Conservation (phyloP, 441 rosid species). For the Jatropha multifida region DNA sequence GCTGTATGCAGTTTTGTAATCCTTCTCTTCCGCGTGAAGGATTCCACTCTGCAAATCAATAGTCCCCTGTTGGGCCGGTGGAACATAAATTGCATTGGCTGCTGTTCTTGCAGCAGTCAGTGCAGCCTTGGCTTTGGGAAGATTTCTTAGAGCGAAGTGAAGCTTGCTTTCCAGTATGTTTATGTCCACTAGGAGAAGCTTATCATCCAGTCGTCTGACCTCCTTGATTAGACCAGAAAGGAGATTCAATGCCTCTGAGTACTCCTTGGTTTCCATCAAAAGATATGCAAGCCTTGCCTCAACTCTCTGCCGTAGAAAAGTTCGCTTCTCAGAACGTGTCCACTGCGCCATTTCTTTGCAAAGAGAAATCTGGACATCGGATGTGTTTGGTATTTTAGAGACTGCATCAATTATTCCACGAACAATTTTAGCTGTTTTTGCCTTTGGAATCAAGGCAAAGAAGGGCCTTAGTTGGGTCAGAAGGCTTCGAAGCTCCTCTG, state of each 20-base stretch:
- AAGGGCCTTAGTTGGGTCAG: constrained; percentile 77
- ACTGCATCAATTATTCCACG: constrained; percentile 81
- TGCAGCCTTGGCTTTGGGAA: constrained; percentile 96
- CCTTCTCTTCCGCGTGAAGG: constrained; percentile 98
- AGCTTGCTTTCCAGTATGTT: constrained; percentile 89
- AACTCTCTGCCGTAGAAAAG: constrained; percentile 87
- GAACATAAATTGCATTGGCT: constrained; percentile 91
- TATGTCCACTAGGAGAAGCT: constrained; percentile 89
- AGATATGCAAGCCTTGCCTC: constrained; percentile 96
- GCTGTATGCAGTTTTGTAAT: constrained; percentile 91
- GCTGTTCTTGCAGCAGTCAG: constrained; percentile 97
- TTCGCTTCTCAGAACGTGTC: constrained; percentile 91
- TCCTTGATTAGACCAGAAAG: constrained; percentile 75
- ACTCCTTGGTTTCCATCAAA: constrained; percentile 81
- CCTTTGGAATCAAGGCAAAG: constrained; percentile 87
- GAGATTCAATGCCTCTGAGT: constrained; percentile 68
- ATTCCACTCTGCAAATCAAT: constrained; percentile 97
- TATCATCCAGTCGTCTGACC: constrained; percentile 92
- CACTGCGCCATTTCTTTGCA: constrained; percentile 93
- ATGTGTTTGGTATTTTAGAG: constrained; percentile 85
- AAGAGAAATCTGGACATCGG: constrained; percentile 84
- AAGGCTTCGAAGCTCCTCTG: constrained; percentile 74
- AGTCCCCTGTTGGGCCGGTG: constrained; percentile 93
- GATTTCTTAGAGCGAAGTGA: constrained; percentile 84
- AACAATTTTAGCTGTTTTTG: constrained; percentile 90